A percentile compares a stretch with the other conserved stretches of the same genome.
These are phyloP conservation scores for Arxiozyma bovina DNA, from an alignment of 1,139 yeast genomes.

Conservation along the genomic window DNA sequence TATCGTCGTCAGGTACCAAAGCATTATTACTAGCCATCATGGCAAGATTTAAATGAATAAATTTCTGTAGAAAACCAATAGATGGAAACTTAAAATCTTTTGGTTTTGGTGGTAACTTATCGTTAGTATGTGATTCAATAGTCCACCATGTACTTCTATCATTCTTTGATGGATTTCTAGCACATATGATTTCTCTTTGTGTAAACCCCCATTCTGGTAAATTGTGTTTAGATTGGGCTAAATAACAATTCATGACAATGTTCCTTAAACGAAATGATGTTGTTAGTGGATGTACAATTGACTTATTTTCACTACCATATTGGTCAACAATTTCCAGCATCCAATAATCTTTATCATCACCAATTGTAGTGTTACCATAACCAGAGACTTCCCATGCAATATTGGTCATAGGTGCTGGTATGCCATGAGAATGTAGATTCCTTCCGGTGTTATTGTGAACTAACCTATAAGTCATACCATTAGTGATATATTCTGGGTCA, in stretches of 20 bases:
- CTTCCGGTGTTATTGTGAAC: constrained; percentile 77
- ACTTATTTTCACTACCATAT: constrained; percentile 57
- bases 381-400: constrained; percentile 79
- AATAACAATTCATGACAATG: constrained; percentile 66
- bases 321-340: constrained; percentile 78
- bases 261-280: constrained; percentile 73
- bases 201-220: constrained; percentile 98
- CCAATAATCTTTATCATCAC: constrained; percentile 94
- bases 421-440: constrained; percentile 81
- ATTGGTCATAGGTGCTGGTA: constrained; percentile 72
- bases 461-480: constrained; percentile 71
- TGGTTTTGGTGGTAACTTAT: constrained; percentile 60
- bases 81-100: constrained; percentile 69
- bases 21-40: constrained; percentile 99
- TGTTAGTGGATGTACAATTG: constrained; percentile 74
- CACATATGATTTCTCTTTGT: constrained; percentile 92
- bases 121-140: constrained; percentile 76
- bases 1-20: constrained; percentile 83
- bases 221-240: constrained; percentile 69
- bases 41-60: constrained; percentile 85
- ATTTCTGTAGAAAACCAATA: constrained; percentile 79
- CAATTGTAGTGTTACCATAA: constrained; percentile 79
- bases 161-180: constrained; percentile 62
- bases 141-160: constrained; percentile 99
- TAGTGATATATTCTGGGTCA: constrained; percentile 49